Percentiles rank a stretch among this genome's conserved stretches.
phyloP scores from a whole-genome alignment of 495 filamentous ascomycete species.

The Penicillium manginii region DNA sequence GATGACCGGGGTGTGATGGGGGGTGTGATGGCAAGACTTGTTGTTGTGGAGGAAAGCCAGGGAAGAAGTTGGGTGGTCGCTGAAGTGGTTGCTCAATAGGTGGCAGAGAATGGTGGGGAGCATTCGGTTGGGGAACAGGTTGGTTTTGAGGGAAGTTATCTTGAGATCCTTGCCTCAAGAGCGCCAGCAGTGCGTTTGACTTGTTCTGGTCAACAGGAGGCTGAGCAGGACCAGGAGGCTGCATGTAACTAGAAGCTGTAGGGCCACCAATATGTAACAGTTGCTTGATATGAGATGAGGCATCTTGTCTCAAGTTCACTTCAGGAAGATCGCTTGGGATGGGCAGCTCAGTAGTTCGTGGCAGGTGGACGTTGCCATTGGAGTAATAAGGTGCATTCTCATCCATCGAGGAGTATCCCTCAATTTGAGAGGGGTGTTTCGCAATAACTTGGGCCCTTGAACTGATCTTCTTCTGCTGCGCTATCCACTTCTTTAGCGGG shows the following conservation, averaged over 20 bases:
- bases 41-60: slow-evolving; percentile 40
- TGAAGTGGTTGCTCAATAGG: slow-evolving; percentile 51
- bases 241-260: slow-evolving; percentile 9
- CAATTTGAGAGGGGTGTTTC: slow-evolving; percentile 25
- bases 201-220: slow-evolving; percentile 36
- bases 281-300: slow-evolving; percentile 64
- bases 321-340: slow-evolving; percentile 48
- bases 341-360: slow-evolving; percentile 23
- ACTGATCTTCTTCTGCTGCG: slow-evolving; percentile 75
- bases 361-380: slow-evolving; percentile 22
- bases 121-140: slow-evolving; percentile 43
- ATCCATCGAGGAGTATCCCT: slow-evolving; percentile 45
- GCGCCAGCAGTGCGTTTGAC: slow-evolving; percentile 59
- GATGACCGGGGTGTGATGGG: background rate
- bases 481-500: slow-evolving; percentile 87
- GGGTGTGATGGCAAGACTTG: slow-evolving; percentile 19
- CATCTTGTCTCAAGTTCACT: slow-evolving; percentile 46
- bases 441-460: slow-evolving; percentile 31
- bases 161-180: slow-evolving; percentile 56
- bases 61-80: slow-evolving; percentile 41
- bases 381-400: slow-evolving; percentile 25
- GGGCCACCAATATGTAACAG: slow-evolving; percentile 63
- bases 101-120: background rate
- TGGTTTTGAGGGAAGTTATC: slow-evolving; percentile 36
- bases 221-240: slow-evolving; percentile 7